phyloP scores from a whole-genome alignment of 352 stramenopile species.

The Pythium brachiatum region DNA sequence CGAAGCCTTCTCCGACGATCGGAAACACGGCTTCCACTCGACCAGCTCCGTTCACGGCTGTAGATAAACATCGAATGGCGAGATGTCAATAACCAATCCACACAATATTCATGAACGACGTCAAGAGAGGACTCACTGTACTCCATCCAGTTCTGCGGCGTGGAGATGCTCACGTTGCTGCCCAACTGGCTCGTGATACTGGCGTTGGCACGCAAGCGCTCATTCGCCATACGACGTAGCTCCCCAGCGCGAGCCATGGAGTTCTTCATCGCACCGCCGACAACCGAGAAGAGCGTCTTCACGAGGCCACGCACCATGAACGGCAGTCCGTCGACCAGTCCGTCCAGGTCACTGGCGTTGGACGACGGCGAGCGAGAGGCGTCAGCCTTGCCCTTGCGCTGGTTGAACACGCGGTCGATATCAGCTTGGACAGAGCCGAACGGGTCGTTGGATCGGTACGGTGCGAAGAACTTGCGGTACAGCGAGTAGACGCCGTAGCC shows the following conservation, averaged over 20 bases:
- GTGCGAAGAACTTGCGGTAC: constrained; percentile 59
- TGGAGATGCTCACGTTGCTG: constrained; percentile 42
- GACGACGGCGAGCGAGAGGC: background rate
- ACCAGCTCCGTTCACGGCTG: constrained; percentile 68
- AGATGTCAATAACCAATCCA: background rate
- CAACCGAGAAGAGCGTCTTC: constrained; percentile 67
- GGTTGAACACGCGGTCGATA: constrained; percentile 57
- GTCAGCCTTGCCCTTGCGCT: background rate
- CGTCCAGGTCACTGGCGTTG: constrained; percentile 34
- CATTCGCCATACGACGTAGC: constrained; percentile 47
- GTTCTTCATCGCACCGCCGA: constrained; percentile 52
- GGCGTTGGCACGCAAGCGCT: constrained; percentile 50
- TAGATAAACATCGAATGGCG: background rate
- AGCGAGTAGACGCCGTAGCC: constrained; percentile 73
- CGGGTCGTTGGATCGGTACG: constrained; percentile 42
- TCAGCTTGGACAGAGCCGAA: constrained; percentile 44
- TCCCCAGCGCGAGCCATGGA: constrained; percentile 65
- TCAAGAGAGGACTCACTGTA: constrained; percentile 45
- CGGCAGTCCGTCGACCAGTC: constrained; percentile 55
- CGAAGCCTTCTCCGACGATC: constrained; percentile 34
- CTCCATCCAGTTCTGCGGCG: constrained; percentile 70
- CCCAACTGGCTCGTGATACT: constrained; percentile 54
- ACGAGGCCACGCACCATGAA: constrained; percentile 58
- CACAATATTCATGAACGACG: background rate
- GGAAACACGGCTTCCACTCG: constrained; percentile 64